Percentiles rank a stretch among this genome's conserved stretches.
These are phyloP conservation scores for Cryptococcus sp. DNA, from an alignment of 1,284 basidiomycete genomes.

Conservation along the genomic window DNA sequence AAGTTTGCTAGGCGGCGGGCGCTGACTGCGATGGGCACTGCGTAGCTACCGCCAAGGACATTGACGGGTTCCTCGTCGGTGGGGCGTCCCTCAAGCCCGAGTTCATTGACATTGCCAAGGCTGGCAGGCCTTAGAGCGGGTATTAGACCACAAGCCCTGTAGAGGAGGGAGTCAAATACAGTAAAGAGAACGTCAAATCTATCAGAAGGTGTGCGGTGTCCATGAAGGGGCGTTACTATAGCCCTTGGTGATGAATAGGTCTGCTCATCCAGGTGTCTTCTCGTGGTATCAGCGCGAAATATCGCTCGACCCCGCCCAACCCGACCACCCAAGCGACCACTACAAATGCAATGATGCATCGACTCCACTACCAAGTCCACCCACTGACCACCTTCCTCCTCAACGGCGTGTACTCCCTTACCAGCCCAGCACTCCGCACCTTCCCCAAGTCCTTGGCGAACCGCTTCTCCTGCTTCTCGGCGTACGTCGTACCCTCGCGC, in stretches of 20 bases:
- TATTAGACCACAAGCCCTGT: too few relatives aligned
- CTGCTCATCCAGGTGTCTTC: too few relatives aligned
- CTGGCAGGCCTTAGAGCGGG: slow-evolving; percentile 31
- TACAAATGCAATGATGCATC: neutral
- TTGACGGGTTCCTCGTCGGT: slow-evolving; percentile 99
- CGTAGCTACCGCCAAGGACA: slow-evolving; percentile 72
- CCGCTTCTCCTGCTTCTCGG: slow-evolving; percentile 63
- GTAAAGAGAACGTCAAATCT: too few relatives aligned
- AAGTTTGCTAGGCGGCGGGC: neutral
- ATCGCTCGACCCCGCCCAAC: too few relatives aligned
- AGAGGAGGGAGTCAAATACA: too few relatives aligned
- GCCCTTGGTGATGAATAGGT: too few relatives aligned
- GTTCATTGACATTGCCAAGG: slow-evolving; percentile 88
- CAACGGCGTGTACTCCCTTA: slow-evolving; percentile 72
- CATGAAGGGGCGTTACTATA: too few relatives aligned
- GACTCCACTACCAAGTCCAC: slow-evolving; percentile 71
- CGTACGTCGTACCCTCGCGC: slow-evolving; percentile 75
- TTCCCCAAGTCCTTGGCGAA: slow-evolving; percentile 66
- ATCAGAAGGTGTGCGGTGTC: too few relatives aligned
- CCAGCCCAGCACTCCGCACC: slow-evolving; percentile 72
- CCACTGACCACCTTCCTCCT: slow-evolving; percentile 62
- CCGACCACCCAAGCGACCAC: too few relatives aligned
- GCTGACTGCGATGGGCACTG: neutral
- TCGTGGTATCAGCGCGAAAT: too few relatives aligned
- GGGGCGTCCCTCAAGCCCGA: slow-evolving; percentile 98